A percentile compares a stretch with the other conserved stretches of the same genome.
phyloP scores from a whole-genome alignment of 306 rosid genomes.

The Lathyrus oleraceus region DNA sequence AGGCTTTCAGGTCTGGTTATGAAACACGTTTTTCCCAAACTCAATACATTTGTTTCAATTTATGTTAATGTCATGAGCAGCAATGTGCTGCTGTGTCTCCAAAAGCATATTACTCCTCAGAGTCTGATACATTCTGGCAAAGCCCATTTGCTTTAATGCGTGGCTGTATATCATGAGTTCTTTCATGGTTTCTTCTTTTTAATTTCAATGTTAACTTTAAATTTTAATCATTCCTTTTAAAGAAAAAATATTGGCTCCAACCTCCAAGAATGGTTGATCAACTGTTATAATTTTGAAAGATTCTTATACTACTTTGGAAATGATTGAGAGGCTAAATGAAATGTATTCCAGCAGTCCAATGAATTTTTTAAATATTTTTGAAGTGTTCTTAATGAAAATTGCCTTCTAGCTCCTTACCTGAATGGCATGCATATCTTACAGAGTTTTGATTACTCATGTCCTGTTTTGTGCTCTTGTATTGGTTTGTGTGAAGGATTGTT shows the following conservation, averaged over 20 bases:
- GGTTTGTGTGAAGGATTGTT: slow-evolving; percentile 32
- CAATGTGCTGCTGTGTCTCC: slow-evolving; percentile 11
- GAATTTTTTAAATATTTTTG: neutral
- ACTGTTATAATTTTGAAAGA: slow-evolving; percentile 11
- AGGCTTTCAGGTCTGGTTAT: slow-evolving; percentile 15
- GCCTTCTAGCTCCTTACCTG: neutral
- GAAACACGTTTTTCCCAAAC: slow-evolving; percentile 16
- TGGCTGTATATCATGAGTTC: neutral
- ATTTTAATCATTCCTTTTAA: neutral
- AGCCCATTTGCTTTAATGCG: neutral
- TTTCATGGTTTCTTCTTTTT: neutral
- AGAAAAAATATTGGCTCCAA: neutral
- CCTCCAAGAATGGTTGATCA: neutral
- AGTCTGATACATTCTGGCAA: slow-evolving; percentile 14
- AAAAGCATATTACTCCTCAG: slow-evolving; percentile 6
- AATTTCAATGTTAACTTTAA: neutral
- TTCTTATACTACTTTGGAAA: neutral
- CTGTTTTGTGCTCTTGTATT: slow-evolving; percentile 24
- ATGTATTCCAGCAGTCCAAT: neutral
- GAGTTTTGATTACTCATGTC: slow-evolving; percentile 8
- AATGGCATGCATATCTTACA: neutral
- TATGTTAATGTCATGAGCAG: slow-evolving; percentile 13
- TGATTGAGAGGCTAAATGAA: slow-evolving; percentile 5
- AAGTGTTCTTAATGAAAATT: neutral
- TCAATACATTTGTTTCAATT: slow-evolving; percentile 20